Base-by-base conservation (phyloP, 495 filamentous ascomycete genomes). In the Apodospora peruviana region DNA sequence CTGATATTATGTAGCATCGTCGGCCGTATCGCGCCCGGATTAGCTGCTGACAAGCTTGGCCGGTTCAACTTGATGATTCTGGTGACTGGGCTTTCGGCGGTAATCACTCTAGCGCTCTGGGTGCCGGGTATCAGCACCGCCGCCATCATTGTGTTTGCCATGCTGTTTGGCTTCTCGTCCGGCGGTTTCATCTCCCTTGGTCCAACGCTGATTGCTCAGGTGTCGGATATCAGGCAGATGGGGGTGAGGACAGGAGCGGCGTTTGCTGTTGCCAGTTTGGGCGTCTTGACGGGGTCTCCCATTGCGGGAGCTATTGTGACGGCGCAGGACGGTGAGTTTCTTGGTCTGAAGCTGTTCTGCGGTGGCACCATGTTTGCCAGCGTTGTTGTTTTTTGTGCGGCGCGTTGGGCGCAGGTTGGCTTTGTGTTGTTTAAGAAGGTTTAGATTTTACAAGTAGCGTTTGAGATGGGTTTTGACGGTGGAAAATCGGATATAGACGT, bases 21-120 rank as follows among this genome's bases (percentile, higher is more conserved):
- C 40, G 87, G 87, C n/a, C 80, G 87, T 41, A 87, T 86, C 41
- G 51, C 87, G 8, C 86, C 86, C 2, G 84, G 84, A n/a, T 78
- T 80, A 54, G 41, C 85, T 16, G 87, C 82, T 35, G 88, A 93
- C 62, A 80, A 77, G 51, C 34, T 87, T 27, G 88, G 88, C 1
- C 79, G 84, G 21, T 90, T 79, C 70, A 91, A 91, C 64, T 68
- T 79, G 11, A 85, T 88, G 75, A 75, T 87, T 23, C 40, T 80
- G 29, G 85, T 83, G 57, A 72, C 77, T 2, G 69, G 66, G 27
- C 65, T 82, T 47, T 80, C 81, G 0, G 76, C 70, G 16, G 76
- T 90, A 35, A 68, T 90, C 36, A 77, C 82, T 0, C 72, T 91
- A 0, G 84, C 78, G 10, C 69, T 90, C 0, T 88, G 85, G 83